These are phyloP conservation scores for Phanerochaete carnosa DNA, from an alignment of 768 basidiomycete species.

Conservation along the genomic window DNA sequence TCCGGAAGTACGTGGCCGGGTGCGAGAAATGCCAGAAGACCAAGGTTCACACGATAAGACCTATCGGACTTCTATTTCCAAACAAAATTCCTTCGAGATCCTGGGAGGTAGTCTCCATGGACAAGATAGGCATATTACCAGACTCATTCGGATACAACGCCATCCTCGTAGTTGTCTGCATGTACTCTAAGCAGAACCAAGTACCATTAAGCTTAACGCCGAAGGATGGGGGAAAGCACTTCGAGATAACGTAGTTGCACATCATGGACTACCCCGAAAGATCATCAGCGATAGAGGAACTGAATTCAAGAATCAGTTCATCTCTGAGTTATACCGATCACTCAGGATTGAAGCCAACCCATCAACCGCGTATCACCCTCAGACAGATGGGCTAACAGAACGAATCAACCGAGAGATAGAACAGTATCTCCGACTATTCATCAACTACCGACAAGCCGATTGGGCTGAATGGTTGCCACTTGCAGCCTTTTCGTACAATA, in stretches of 20 bases:
- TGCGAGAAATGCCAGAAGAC: constrained; percentile 2
- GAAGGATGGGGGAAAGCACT: constrained; percentile 18
- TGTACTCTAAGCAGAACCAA: constrained; percentile 25
- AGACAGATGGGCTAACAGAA: constrained; percentile 41
- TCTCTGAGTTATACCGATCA: constrained; percentile 23
- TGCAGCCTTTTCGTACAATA: constrained; percentile 34
- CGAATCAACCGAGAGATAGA: constrained; percentile 38
- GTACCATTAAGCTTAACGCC: constrained; percentile 16
- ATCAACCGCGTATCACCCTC: constrained; percentile 43
- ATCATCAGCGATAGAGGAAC: constrained; percentile 14
- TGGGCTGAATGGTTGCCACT: constrained; percentile 32
- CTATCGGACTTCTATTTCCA: background rate
- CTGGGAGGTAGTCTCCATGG: constrained; percentile 15
- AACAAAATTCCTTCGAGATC: constrained; percentile 6
- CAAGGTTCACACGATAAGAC: background rate
- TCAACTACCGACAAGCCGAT: constrained; percentile 29
- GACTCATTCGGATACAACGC: constrained; percentile 4
- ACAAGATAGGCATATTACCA: constrained; percentile 12
- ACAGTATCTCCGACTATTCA: constrained; percentile 33
- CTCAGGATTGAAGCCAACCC: constrained; percentile 32
- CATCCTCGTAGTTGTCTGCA: constrained; percentile 2
- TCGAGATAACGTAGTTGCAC: constrained; percentile 11
- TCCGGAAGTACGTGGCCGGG: constrained; percentile 2
- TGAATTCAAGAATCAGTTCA: constrained; percentile 31
- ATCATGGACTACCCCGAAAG: constrained; percentile 9